phyloP scores from a whole-genome alignment of 108 stramenopile genomes.

The Pseudonitzschia delicatissima region DNA sequence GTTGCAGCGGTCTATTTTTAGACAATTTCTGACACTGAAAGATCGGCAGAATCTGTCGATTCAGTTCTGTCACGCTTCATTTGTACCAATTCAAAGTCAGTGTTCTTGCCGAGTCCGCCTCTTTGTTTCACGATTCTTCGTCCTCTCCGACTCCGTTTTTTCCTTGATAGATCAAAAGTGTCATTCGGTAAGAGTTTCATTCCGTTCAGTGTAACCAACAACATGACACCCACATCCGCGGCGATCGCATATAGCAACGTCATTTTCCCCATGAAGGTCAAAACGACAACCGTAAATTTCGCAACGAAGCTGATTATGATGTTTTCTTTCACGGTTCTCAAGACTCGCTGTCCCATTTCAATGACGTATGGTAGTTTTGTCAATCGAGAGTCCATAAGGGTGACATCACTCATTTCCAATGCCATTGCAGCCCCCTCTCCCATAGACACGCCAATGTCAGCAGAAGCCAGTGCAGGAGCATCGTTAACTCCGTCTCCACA shows the following conservation, averaged over 20 bases:
- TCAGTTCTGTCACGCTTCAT: background rate
- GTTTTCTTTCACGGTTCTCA: conserved; percentile 78
- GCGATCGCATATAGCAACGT: conserved; percentile 73
- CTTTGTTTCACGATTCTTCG: background rate
- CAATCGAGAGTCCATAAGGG: conserved; percentile 82
- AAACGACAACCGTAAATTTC: conserved; percentile 59
- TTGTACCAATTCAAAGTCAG: conserved; percentile 4
- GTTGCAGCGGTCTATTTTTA: background rate
- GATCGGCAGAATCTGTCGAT: background rate
- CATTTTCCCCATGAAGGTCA: conserved; percentile 78
- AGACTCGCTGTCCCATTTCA: conserved; percentile 72
- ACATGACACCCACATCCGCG: conserved; percentile 87
- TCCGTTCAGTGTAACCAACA: conserved; percentile 81
- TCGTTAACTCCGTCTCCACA: conserved; percentile 97
- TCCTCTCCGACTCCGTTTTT: background rate
- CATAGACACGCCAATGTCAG: conserved; percentile 96
- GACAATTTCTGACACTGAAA: conserved; percentile 6
- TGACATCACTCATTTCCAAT: conserved; percentile 90
- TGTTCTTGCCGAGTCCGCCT: background rate
- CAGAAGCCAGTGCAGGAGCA: conserved; percentile 89
- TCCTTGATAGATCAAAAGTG: conserved; percentile 12
- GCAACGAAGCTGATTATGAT: conserved; percentile 64
- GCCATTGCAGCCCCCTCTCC: conserved; percentile 96
- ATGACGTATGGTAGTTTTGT: conserved; percentile 68
- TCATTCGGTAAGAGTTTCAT: conserved; percentile 75